Percentiles rank a stretch among this genome's conserved stretches.
These are phyloP conservation scores for Scedosporium apiospermum DNA, from an alignment of 2,329 filamentous ascomycete species.

Conservation along the genomic window DNA sequence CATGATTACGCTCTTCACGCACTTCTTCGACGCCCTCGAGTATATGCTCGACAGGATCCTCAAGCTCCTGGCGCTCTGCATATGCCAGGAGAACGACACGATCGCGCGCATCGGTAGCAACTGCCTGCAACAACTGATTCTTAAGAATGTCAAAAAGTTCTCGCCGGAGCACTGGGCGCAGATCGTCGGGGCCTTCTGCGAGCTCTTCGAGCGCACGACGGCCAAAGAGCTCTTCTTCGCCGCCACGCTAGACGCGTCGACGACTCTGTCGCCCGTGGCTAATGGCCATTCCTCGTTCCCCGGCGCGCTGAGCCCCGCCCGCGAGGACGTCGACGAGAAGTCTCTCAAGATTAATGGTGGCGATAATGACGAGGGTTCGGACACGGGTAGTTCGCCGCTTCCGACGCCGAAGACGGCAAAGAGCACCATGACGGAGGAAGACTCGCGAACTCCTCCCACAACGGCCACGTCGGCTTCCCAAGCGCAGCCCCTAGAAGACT, in stretches of 20 bases:
- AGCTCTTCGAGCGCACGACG: constrained; percentile 89
- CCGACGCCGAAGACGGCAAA: constrained; percentile 2
- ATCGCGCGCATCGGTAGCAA: constrained; percentile 97
- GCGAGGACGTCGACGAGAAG: constrained; percentile 39
- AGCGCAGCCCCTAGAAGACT: constrained; percentile 64
- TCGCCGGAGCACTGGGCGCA: constrained; percentile 80
- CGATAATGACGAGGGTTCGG: constrained; percentile 26
- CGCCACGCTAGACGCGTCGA: constrained; percentile 45
- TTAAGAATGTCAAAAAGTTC: constrained; percentile 95
- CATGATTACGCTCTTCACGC: constrained; percentile 97
- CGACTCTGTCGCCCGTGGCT: constrained; percentile 39
- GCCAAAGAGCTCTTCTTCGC: constrained; percentile 93
- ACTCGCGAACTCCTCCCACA: constrained; percentile 16
- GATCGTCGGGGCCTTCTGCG: constrained; percentile 91
- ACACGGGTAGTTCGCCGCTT: constrained; percentile 10
- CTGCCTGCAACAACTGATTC: constrained; percentile 88
- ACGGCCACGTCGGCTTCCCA: constrained; percentile 18
- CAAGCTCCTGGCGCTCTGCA: constrained; percentile 87
- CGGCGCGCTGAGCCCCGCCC: constrained; percentile 29
- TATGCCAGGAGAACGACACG: constrained; percentile 98
- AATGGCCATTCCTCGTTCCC: constrained; percentile 43
- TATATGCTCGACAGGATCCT: constrained; percentile 98
- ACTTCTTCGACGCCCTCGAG: constrained; percentile 92
- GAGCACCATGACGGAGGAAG: constrained; percentile 16
- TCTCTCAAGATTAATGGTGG: constrained; percentile 52